Conservation (phyloP, 2,329 filamentous ascomycete species). For the Ceratocystiopsis minuta region DNA sequence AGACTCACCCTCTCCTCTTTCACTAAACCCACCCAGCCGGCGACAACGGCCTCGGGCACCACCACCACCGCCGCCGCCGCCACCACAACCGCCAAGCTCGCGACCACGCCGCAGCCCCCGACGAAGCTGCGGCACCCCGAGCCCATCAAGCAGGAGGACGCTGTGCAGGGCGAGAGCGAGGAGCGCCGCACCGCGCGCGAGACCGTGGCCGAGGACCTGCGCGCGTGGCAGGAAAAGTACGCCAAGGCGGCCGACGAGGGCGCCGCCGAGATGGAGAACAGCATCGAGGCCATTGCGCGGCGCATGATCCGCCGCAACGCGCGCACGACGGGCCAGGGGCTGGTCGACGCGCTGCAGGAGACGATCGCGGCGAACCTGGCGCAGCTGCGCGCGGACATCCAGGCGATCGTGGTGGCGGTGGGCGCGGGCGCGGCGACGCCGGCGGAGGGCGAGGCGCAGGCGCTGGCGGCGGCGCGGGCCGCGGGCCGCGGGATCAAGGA, state of each 20-base stretch:
- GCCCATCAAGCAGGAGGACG: conserved; percentile 23
- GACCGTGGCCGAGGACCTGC: conserved; percentile 60
- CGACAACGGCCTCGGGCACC: conserved; percentile 10
- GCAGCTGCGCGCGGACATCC: background rate
- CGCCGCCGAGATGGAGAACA: conserved; percentile 50
- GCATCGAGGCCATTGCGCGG: conserved; percentile 38
- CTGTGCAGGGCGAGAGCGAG: conserved; percentile 33
- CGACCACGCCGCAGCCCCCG: conserved; percentile 10
- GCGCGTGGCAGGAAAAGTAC: conserved; percentile 78
- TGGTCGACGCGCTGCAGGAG: background rate
- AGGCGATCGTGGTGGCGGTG: conserved; percentile 14
- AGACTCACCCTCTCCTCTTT: conserved; percentile 18
- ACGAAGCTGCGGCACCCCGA: conserved; percentile 9
- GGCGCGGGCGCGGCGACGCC: conserved; percentile 43
- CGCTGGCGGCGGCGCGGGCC: conserved; percentile 35
- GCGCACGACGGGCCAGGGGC: conserved; percentile 18
- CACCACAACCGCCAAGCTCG: conserved; percentile 7
- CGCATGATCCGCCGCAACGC: conserved; percentile 1
- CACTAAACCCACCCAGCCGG: conserved; percentile 16
- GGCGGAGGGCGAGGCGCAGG: conserved; percentile 28
- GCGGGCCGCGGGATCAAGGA: conserved; percentile 59
- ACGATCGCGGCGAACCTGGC: background rate
- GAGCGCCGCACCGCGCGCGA: conserved; percentile 40
- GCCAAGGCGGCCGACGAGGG: conserved; percentile 72
- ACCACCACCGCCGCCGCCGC: conserved; percentile 16